phyloP scores from a whole-genome alignment of 2,329 filamentous ascomycete species.

The Botryotinia globosa region DNA sequence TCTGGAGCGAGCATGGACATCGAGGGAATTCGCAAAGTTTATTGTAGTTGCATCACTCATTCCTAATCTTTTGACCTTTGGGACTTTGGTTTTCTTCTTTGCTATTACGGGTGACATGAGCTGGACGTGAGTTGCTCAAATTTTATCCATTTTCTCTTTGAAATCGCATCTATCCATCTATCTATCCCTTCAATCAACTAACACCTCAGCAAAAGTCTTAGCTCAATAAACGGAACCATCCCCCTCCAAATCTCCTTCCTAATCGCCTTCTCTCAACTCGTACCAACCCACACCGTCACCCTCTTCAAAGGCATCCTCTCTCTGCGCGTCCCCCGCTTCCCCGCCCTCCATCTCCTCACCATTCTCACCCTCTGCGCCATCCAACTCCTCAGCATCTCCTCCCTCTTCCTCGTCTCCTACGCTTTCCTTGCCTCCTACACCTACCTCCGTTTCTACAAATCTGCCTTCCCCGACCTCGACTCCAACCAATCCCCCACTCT shows the following conservation, averaged over 20 bases:
- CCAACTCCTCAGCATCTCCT: conserved; percentile 62
- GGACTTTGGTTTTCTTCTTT: conserved; percentile 71
- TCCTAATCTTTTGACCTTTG: conserved; percentile 74
- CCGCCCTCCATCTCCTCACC: conserved; percentile 70
- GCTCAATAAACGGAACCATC: conserved; percentile 83
- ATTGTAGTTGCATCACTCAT: conserved; percentile 72
- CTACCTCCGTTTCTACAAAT: conserved; percentile 93
- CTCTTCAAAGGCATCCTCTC: conserved; percentile 86
- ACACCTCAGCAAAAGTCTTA: conserved; percentile 54
- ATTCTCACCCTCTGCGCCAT: conserved; percentile 67
- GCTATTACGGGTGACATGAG: conserved; percentile 63
- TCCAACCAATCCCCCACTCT: conserved; percentile 59
- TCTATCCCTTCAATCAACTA: conserved; percentile 24
- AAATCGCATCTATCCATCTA: conserved; percentile 35
- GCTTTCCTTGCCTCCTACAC: conserved; percentile 90
- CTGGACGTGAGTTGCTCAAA: conserved; percentile 60
- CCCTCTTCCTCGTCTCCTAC: conserved; percentile 73
- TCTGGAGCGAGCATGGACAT: conserved; percentile 93
- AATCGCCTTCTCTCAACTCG: conserved; percentile 94
- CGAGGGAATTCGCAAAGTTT: conserved; percentile 87
- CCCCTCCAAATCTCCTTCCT: conserved; percentile 90
- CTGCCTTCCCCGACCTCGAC: conserved; percentile 66
- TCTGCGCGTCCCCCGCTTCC: conserved; percentile 73
- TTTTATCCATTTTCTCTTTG: conserved; percentile 24
- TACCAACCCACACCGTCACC: conserved; percentile 94